Base-by-base conservation (phyloP, 768 basidiomycete genomes). In the Tricholoma flavovirens region DNA sequence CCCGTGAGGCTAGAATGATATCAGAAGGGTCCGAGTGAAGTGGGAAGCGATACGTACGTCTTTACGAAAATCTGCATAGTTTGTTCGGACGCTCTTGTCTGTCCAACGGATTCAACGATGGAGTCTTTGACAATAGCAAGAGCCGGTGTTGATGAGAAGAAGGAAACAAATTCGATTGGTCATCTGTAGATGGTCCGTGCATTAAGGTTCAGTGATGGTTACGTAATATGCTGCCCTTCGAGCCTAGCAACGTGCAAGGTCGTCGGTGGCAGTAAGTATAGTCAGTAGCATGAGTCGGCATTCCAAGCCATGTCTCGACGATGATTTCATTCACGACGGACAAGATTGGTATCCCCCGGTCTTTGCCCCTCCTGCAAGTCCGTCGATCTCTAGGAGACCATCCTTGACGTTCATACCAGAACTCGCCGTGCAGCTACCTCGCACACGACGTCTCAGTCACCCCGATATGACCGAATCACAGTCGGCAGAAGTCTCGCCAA, bases 51-150 rank as follows among this genome's bases (percentile, higher is more conserved):
- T 32, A 78, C 90, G 57, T 65, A 91, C 91, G 93, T 93, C 78
- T 93, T 98, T 56, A 98, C 95, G 76, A 98, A 98, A 72, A 97
- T 98, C 78, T 97, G 94, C 94, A 97, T 96, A n/a, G 66, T 75
- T 79, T 64, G 65, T 59, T 61, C 75, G 79, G 82, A 85, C 77
- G 86, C 87, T 75, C 79, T 72, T 74, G 86, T 89, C 91, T 93
- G 75, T 93, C 90, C 90, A 93, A 84, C 89, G 86, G 84, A 66
- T 60, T 82, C 62, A 84, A 83, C 83, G 90, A 74, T 93, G 91
- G 90, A 93, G 88, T 93, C 90, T 83, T 93, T 73, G 87, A 92
- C 84, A 78, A 88, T 86, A 85, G 84, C 83, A 81, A 80, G 79
- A 77, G 76, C 78, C 77, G 75, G 67, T 54, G 62, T 64, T 60